Base-by-base conservation (phyloP, 225 moss, liverwort and hornwort species). In the Marchantia polymorpha region DNA sequence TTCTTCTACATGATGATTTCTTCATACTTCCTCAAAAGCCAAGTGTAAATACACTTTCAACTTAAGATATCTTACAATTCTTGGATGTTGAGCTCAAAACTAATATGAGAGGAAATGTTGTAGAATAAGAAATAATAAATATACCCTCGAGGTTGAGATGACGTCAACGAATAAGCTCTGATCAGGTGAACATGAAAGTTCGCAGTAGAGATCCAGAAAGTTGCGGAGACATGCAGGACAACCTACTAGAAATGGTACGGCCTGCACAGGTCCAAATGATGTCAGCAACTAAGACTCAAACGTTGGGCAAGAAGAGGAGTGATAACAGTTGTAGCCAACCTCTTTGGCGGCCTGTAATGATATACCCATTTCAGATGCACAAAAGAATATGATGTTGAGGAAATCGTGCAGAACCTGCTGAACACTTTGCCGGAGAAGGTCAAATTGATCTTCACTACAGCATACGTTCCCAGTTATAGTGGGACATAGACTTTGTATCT, bases 211-310 rank as follows among this genome's bases (percentile, higher is more conserved):
- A 82, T 99, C 93, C 61, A 99, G 89, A 83, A 99, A 94, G 80
- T 99, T 99, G 84, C 97, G 97, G 69, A 99, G 83, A 86, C 97
- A 99, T 54, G 97, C 97, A 59, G 97, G 97, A 85, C 97, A 99
- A 68, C 97, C 97, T 25, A 93, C 94, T 50, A 99, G 89, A 82
- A 99, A 93, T 25, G 97, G 97, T 71, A 99, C 97, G 73, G 92
- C 94, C 97, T 99, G 94, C 88, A 85, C 63, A 78, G 1, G 56
- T 66, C 69, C 29, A 48, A 75, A 25, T 16, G 46, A 72, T 77
- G 83, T 78, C 56, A 77, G 53, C 49, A 82, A 69, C 78, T 78
- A 80, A 71, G 39, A 39, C 5, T 39, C 39, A 39, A 39, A 39
- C 3, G 39, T 39, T 39, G 39, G 39, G 39, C 39, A 39, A 5